Conservation (phyloP, 2,329 filamentous ascomycete species). For the Penicillium fuscoglaucum region DNA sequence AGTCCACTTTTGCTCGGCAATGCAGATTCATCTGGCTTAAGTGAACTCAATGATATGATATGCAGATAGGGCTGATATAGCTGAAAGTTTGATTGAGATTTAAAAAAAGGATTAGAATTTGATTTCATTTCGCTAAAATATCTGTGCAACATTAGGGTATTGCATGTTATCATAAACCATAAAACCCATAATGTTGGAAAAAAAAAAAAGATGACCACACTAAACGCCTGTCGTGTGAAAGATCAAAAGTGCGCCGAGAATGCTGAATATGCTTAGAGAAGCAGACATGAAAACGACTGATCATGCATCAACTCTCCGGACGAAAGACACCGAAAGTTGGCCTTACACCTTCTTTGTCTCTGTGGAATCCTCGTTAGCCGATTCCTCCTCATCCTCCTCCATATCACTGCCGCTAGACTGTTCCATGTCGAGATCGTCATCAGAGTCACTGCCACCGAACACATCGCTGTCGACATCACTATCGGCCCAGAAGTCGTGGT, state of each 20-base stretch:
- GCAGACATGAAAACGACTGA: not conserved
- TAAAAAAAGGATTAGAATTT: not conserved
- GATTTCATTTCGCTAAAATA: not conserved
- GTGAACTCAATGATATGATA: not conserved
- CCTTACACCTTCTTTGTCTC: constrained; percentile 3
- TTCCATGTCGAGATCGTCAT: constrained; percentile 48
- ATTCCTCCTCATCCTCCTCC: constrained; percentile 52
- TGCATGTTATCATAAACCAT: constrained; percentile 6
- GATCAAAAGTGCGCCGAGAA: constrained; percentile 4
- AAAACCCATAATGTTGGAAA: not conserved
- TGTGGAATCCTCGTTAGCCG: constrained; percentile 1
- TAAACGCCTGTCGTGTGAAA: constrained; percentile 6
- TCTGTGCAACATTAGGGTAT: not conserved
- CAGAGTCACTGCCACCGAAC: constrained; percentile 70
- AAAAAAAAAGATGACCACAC: not conserved
- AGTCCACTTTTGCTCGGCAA: constrained; percentile 7
- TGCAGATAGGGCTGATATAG: not conserved
- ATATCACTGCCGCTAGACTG: constrained; percentile 51
- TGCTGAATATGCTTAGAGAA: constrained; percentile 1
- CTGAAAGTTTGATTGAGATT: not conserved
- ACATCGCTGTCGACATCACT: constrained; percentile 71
- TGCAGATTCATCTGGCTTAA: not conserved
- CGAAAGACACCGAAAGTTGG: not conserved
- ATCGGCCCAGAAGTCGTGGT: constrained; percentile 75
- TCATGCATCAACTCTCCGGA: not conserved